Base-by-base conservation (phyloP, 345 rosid species). In the Gossypium sturtianum region DNA sequence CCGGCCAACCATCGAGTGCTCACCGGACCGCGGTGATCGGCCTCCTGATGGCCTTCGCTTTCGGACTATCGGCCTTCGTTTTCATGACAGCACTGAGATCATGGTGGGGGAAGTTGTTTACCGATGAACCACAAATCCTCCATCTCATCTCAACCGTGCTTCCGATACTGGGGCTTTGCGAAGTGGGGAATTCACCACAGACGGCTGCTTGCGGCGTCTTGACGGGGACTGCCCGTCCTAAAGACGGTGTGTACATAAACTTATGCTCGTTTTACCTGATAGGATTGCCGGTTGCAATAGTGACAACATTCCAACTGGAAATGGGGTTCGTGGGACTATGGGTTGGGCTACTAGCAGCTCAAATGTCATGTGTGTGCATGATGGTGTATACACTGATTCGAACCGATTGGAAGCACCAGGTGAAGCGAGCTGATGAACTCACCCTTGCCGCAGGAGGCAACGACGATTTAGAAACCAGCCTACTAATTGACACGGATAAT, bases 161-260 rank as follows among this genome's bases (percentile, higher is more conserved):
- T 75, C 97, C 96, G 0, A 79, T 91, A 20, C 29, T 93, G 7
- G 97, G 98, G 15, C 72, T 93, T 29, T 91, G 93, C 9, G 98
- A 93, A 78, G 71, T 93, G 0, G 96, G 89, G 1, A 93, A 93
- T 88, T 87, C 94, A 16, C 92, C 97, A 0, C 97, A 91, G 71
- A 93, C 98, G 12, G 90, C 97, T 0, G 93, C 90, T 48, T 91
- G 98, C 8, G 97, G 96, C 10, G 93, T 94, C 27, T 76, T 94
- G 45, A 89, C 89, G 0, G 97, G 96, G n/a, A 94, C 91, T 3
- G 96, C 98, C 0, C 83, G 97, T 23, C 96, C 97, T 1, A 90
- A 89, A 71, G 84, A 89, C 9, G 98, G 97, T 1, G 94, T 87
- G 52, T 85, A 89, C 1, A 93, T 93, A 69, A 93, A 93, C 76